phyloP scores from a whole-genome alignment of 2,329 filamentous ascomycete genomes.

The Penicillium glabrum region DNA sequence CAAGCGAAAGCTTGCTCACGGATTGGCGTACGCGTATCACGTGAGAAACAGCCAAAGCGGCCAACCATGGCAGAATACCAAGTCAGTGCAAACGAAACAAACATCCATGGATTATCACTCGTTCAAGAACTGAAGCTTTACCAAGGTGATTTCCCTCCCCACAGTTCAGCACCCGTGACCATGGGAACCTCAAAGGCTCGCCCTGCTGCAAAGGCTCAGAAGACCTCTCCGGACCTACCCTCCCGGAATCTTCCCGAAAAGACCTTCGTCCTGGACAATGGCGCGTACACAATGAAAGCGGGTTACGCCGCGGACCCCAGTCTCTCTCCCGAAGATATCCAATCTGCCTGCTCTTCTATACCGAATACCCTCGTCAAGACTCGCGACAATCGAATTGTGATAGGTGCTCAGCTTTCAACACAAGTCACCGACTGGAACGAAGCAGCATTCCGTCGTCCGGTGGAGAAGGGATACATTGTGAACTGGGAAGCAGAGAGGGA shows the following conservation, averaged over 20 bases:
- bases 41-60: not conserved
- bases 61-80: not conserved
- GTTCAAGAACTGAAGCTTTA: not conserved
- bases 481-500: constrained; percentile 97
- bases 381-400: constrained; percentile 74
- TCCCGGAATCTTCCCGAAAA: constrained; percentile 52
- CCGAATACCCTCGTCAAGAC: constrained; percentile 88
- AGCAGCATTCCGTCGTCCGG: constrained; percentile 78
- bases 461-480: constrained; percentile 92
- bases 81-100: not conserved
- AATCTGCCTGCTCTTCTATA: constrained; percentile 62
- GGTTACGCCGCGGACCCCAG: constrained; percentile 62
- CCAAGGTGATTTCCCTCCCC: not conserved
- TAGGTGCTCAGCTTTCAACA: constrained; percentile 71
- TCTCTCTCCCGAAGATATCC: constrained; percentile 35
- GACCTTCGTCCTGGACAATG: constrained; percentile 91
- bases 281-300: constrained; percentile 86
- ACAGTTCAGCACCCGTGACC: constrained; percentile 8
- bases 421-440: constrained; percentile 87
- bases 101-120: not conserved
- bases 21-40: not conserved
- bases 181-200: constrained; percentile 39
- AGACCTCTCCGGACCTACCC: constrained; percentile 42
- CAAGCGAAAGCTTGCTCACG: no score
- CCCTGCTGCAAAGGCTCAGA: constrained; percentile 52